Evolutionary conservation across 192 early-diverging fungal genomes (phyloP), one percentile per base, ranked within the genome.

Genomic region (Geranomyces michiganensis): DNA sequence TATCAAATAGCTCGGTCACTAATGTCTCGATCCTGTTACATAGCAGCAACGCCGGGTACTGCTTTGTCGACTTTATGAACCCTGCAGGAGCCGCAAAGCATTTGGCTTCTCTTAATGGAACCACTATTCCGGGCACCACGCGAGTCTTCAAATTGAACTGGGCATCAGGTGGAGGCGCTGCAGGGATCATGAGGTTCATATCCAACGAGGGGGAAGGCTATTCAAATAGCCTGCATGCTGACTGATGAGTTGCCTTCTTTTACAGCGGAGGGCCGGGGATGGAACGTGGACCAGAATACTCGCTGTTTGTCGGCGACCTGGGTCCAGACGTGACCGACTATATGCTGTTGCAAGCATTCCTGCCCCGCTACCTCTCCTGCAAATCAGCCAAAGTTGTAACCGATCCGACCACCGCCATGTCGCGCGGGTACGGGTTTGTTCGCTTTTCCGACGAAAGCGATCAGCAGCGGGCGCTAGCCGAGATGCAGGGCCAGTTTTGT

Each of bases 291-390:
- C 90, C 90, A 29, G 95, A 99, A 78, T 94, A 83, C 74, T 92
- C 91, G 41, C 84, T 99, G 21, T 99, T 99, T 89, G 97, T 99
- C 15, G 97, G 97, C 56, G 97, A 99, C 78, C 81, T 99, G 70
- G 91, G 89, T 17, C 85, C 91, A 46, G 93, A 97, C 69, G 92
- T 96, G 0, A 94, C 88, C 60, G 97, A 99, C 77, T 81, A 81
- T 51, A 84, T 89, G 84, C 76, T 95, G 10, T 71, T 91, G 85
- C 83, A 87, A 70, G 84, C 89, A 59, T 97, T 99, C 81, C 89
- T 92, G 72, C 81, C 88, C 70, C 79, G 92, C 58, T 99, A 96
- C 80, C 71, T 83, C 9, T 92, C 93, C 10, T 91, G 90, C 85
- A 88, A 92, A 71, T 88, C 93, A 5, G 97, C 94, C 72, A 96